phyloP scores from a whole-genome alignment of 345 rosid genomes.

The Sonneratia alba region DNA sequence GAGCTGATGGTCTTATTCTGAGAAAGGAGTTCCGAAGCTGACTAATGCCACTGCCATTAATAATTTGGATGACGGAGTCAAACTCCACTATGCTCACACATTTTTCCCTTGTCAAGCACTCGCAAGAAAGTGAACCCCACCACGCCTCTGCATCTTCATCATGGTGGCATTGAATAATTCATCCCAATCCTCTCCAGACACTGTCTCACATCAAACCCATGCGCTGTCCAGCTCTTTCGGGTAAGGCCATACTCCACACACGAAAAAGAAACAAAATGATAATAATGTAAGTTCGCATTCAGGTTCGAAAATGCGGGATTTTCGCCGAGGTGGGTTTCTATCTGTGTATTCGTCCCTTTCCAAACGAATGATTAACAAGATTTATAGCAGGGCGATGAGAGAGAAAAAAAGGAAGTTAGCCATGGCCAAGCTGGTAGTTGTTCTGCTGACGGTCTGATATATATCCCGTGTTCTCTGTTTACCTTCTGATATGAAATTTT shows the following conservation, averaged over 20 bases:
- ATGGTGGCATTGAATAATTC: not conserved
- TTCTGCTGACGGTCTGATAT: no score
- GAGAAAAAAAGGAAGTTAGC: no score
- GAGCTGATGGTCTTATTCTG: not conserved
- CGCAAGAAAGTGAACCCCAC: not conserved
- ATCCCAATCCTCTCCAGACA: not conserved
- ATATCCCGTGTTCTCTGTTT: not conserved
- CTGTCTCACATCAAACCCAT: not conserved
- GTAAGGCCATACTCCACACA: no score
- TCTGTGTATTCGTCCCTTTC: not conserved
- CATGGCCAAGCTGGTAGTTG: not conserved
- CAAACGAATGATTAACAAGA: not conserved
- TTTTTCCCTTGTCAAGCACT: slow-evolving; percentile 2
- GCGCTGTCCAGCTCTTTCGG: no score
- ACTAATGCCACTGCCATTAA: not conserved
- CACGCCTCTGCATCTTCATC: not conserved
- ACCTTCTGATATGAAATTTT: not conserved
- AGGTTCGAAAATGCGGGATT: no score
- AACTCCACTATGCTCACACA: not conserved
- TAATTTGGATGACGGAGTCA: not conserved
- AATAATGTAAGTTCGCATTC: no score
- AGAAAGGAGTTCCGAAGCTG: not conserved
- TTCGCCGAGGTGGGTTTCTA: no score
- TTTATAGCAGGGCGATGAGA: no score
- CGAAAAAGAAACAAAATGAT: no score